Percentiles rank a stretch among this genome's conserved stretches.
Evolutionary conservation across 1,284 basidiomycete genomes (phyloP).

Genomic region (Volvariella volvacea): DNA sequence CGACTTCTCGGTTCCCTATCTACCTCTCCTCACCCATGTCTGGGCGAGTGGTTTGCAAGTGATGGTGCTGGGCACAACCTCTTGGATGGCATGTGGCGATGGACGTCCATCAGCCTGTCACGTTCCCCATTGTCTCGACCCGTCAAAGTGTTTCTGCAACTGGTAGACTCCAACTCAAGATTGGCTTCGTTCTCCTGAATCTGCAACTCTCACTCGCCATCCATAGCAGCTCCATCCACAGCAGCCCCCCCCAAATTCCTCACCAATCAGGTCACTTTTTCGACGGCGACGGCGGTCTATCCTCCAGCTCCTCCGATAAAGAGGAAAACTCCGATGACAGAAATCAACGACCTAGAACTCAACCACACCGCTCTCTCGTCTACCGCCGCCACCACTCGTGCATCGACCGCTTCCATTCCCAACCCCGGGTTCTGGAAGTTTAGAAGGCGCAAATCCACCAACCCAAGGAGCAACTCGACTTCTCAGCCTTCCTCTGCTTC

Average conservation of each 20-base stretch:
- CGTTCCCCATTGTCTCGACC: slow-evolving; percentile 57
- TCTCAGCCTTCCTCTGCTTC: too few relatives aligned
- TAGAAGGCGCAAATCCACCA: too few relatives aligned
- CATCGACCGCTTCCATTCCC: slow-evolving; percentile 6
- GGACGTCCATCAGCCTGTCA: too few relatives aligned
- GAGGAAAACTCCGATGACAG: slow-evolving; percentile 17
- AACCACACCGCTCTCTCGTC: too few relatives aligned
- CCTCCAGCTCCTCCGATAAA: slow-evolving; percentile 20
- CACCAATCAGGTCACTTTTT: slow-evolving; percentile 36
- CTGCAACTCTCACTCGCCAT: neutral
- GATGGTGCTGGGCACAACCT: neutral
- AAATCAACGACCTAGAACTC: too few relatives aligned
- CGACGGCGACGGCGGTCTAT: slow-evolving; percentile 76
- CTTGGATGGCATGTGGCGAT: too few relatives aligned
- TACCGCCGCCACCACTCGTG: slow-evolving; percentile 8
- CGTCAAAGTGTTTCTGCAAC: slow-evolving; percentile 52
- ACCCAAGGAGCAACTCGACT: too few relatives aligned
- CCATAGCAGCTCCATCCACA: too few relatives aligned
- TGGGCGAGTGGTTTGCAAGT: slow-evolving; percentile 74
- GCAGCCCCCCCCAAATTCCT: too few relatives aligned
- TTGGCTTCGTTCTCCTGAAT: slow-evolving; percentile 60
- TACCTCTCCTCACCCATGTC: slow-evolving; percentile 63
- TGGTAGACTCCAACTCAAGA: slow-evolving; percentile 65
- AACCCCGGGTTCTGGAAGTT: too few relatives aligned
- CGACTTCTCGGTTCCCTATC: slow-evolving; percentile 84